phyloP scores from a whole-genome alignment of 768 basidiomycete genomes.

The Rhodocollybia butyracea region DNA sequence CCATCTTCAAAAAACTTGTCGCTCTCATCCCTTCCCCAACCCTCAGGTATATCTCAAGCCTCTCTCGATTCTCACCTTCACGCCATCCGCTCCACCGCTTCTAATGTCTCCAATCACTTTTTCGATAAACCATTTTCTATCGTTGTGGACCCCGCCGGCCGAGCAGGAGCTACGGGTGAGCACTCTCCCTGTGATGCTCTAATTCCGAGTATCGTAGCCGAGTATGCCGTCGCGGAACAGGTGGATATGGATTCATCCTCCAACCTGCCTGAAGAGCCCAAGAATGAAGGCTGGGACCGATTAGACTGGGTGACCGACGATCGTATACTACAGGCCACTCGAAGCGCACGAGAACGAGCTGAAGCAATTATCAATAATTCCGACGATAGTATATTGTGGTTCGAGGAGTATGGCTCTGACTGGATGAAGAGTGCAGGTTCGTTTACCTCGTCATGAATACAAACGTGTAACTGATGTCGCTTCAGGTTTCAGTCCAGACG shows the following conservation, averaged over 20 bases:
- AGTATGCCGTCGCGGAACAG: conserved; percentile 73
- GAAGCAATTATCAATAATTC: conserved; percentile 66
- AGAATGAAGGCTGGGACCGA: conserved; percentile 43
- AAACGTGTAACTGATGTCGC: conserved; percentile 17
- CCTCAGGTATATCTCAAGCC: conserved; percentile 32
- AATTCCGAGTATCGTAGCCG: conserved; percentile 81
- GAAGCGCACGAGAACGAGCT: conserved; percentile 55
- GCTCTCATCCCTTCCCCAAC: conserved; percentile 20
- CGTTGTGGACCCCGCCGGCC: conserved; percentile 80
- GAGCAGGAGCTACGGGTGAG: conserved; percentile 86
- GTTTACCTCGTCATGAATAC: conserved; percentile 19
- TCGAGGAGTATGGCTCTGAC: conserved; percentile 75
- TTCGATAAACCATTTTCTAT: conserved; percentile 86
- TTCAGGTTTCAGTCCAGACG: conserved; percentile 65
- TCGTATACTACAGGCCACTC: conserved; percentile 51
- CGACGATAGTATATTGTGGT: conserved; percentile 82
- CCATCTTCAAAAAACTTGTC: conserved; percentile 11
- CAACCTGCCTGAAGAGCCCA: conserved; percentile 8
- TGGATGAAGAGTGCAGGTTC: conserved; percentile 80
- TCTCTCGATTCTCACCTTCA: conserved; percentile 71
- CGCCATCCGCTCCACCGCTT: conserved; percentile 59
- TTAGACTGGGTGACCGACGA: conserved; percentile 77
- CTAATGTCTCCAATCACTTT: conserved; percentile 76
- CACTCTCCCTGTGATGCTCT: conserved; percentile 90
- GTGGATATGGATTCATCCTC: conserved; percentile 49